phyloP scores from a whole-genome alignment of 768 basidiomycete species.

The Boletus subcaerulescens region DNA sequence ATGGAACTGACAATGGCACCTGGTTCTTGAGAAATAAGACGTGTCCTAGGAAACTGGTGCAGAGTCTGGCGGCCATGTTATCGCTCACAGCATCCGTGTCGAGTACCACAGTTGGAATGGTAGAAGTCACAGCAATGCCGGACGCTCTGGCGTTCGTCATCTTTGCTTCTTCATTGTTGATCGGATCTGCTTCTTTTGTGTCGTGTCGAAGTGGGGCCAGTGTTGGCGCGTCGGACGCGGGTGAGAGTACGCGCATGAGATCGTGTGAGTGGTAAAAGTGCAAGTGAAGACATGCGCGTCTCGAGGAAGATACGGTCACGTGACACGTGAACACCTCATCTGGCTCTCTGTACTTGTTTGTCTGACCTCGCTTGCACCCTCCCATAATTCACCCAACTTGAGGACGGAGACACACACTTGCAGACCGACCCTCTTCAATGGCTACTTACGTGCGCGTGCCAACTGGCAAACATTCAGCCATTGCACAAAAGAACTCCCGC shows the following conservation, averaged over 20 bases:
- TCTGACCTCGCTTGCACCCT: too few species aligned
- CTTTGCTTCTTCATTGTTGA: background rate
- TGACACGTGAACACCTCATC: slow-evolving; percentile 9
- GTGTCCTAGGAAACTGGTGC: slow-evolving; percentile 61
- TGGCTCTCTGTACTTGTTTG: too few species aligned
- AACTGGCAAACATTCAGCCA: too few species aligned
- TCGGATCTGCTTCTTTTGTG: background rate
- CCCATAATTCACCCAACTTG: too few species aligned
- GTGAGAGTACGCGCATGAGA: slow-evolving; percentile 12
- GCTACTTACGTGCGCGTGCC: too few species aligned
- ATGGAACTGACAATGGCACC: slow-evolving; percentile 63
- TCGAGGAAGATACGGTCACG: background rate
- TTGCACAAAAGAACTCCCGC: too few species aligned
- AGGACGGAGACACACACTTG: too few species aligned
- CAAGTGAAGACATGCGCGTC: background rate
- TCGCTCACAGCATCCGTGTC: slow-evolving; percentile 53
- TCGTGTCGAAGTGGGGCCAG: background rate
- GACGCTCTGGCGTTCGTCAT: background rate
- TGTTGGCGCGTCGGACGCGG: background rate
- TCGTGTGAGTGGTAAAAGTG: background rate
- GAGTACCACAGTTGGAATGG: slow-evolving; percentile 43
- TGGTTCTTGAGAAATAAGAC: slow-evolving; percentile 77
- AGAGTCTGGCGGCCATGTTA: slow-evolving; percentile 60
- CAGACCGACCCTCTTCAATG: too few species aligned
- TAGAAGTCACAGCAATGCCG: slow-evolving; percentile 1